phyloP scores from a whole-genome alignment of 257 asterid genomes.

The Salvia hispanica region DNA sequence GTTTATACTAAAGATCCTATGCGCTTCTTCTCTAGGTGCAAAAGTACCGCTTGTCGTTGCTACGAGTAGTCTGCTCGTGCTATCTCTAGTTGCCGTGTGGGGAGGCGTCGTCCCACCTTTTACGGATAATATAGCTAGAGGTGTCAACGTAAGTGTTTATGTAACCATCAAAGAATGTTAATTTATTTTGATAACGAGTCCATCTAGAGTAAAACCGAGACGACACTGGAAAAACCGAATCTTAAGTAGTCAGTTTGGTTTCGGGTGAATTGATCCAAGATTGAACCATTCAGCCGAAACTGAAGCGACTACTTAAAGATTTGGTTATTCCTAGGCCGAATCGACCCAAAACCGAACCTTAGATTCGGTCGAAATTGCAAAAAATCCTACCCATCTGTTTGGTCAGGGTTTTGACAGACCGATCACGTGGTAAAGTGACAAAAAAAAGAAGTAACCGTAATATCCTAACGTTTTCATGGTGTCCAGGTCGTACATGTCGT shows the following conservation, averaged over 20 bases:
- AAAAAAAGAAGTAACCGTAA: neutral
- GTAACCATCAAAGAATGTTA: neutral
- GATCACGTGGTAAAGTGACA: no score
- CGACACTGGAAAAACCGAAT: no score
- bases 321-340: no score
- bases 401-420: no score
- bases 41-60: conserved; percentile 56
- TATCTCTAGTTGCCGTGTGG: conserved; percentile 58
- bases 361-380: no score
- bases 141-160: conserved; percentile 70
- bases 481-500: conserved; percentile 89
- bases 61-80: conserved; percentile 44
- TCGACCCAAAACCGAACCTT: no score
- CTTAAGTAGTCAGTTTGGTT: no score
- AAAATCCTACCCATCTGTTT: no score
- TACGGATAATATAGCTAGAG: conserved; percentile 80
- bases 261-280: neutral
- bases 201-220: no score
- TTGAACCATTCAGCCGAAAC: no score
- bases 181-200: no score
- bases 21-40: conserved; percentile 52
- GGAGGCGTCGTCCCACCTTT: conserved; percentile 71
- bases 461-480: conserved; percentile 2
- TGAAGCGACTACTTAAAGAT: no score
- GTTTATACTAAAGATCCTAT: neutral